Conservation (phyloP, 2,329 filamentous ascomycete species). For the Calycina herbarum region DNA sequence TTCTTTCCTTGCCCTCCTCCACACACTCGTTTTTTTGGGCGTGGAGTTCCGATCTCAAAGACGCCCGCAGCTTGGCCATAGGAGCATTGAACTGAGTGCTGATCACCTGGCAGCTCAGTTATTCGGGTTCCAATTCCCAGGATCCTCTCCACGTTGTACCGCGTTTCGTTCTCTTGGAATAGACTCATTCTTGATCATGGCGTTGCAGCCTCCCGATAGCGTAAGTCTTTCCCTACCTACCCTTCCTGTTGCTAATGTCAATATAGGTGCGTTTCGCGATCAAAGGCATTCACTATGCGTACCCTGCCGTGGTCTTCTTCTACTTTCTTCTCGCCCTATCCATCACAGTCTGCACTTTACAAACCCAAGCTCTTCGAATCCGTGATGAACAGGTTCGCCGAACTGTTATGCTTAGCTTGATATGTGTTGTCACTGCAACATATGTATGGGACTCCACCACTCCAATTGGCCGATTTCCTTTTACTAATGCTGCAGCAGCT, state of each 20-base stretch:
- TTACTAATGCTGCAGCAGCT: conserved; percentile 36
- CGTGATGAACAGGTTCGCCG: conserved; percentile 44
- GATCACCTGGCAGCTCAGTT: not conserved
- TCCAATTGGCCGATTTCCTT: conserved; percentile 38
- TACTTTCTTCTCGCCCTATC: conserved; percentile 56
- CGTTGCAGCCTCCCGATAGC: not conserved
- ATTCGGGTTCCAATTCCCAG: not conserved
- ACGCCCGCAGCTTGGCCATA: not conserved
- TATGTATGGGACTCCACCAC: conserved; percentile 47
- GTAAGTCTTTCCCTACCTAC: not conserved
- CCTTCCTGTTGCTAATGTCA: conserved; percentile 14
- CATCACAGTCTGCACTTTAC: conserved; percentile 54
- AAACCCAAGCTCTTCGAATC: conserved; percentile 44
- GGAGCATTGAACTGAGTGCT: not conserved
- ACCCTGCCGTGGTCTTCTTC: conserved; percentile 55
- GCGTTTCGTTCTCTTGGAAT: conserved; percentile 5
- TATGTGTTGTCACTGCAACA: conserved; percentile 38
- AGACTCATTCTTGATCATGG: conserved; percentile 4
- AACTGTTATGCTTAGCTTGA: conserved; percentile 44
- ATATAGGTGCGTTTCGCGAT: conserved; percentile 26
- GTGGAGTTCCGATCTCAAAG: conserved; percentile 1
- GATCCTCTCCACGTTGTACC: not conserved
- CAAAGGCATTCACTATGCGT: conserved; percentile 54
- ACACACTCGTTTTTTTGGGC: not conserved
- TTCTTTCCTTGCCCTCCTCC: not conserved